Conservation (phyloP, 2,329 filamentous ascomycete genomes). For the Cercospora citrullina region DNA sequence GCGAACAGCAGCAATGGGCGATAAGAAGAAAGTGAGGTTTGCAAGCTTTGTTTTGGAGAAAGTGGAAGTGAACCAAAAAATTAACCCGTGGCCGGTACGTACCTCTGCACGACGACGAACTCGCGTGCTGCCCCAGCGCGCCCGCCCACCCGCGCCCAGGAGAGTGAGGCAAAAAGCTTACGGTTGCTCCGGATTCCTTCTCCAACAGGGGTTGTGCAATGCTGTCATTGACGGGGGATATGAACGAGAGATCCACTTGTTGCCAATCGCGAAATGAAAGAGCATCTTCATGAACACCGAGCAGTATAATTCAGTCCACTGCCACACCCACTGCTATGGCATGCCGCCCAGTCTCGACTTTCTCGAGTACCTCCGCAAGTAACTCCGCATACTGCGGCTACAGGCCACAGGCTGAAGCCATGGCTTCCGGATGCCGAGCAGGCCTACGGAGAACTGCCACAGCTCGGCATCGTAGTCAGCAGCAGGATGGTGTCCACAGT, state of each 20-base stretch:
- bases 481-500: neutral
- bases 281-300: neutral
- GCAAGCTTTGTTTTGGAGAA: neutral
- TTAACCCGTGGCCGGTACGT: neutral
- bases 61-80: conserved; percentile 1
- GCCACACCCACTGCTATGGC: neutral
- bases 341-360: neutral
- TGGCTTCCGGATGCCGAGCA: neutral
- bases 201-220: neutral
- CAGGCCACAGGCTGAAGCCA: neutral
- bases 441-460: neutral
- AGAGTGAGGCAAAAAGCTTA: neutral
- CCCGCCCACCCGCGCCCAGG: neutral
- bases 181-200: neutral
- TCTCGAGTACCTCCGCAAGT: neutral
- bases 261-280: neutral
- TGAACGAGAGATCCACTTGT: neutral
- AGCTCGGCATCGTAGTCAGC: neutral
- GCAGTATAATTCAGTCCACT: neutral
- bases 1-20: neutral
- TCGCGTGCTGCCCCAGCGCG: neutral
- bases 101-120: neutral
- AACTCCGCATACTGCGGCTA: neutral
- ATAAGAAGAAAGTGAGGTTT: neutral
- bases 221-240: neutral